These are phyloP conservation scores for Strigomonas galati DNA, from an alignment of 208 protist species.

Conservation along the genomic window DNA sequence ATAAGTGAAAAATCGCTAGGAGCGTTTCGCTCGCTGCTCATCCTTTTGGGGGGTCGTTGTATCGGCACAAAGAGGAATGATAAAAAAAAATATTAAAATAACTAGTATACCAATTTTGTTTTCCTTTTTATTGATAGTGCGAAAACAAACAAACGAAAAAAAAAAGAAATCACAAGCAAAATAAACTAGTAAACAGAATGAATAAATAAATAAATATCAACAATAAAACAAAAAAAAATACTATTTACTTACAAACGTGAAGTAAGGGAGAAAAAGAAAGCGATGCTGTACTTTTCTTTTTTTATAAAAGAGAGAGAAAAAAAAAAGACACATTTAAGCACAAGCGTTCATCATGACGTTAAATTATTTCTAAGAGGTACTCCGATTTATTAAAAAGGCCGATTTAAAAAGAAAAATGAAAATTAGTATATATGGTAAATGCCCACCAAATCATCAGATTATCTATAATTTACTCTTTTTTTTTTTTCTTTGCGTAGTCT, in stretches of 20 bases:
- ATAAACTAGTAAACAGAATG: not conserved
- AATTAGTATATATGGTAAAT: too few species aligned
- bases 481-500: too few species aligned
- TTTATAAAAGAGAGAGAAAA: constrained; percentile 14
- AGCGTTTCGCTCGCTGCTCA: too few species aligned
- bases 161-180: not conserved
- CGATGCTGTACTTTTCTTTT: not conserved
- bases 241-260: not conserved
- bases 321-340: constrained; percentile 12
- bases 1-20: too few species aligned
- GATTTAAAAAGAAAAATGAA: constrained; percentile 1
- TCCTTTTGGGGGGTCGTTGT: too few species aligned
- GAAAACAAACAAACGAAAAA: constrained; percentile 17
- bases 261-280: constrained; percentile 1
- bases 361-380: not conserved
- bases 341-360: not conserved
- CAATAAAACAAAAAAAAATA: constrained; percentile 1
- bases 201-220: constrained; percentile 2
- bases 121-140: constrained; percentile 8
- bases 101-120: too few species aligned
- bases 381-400: not conserved
- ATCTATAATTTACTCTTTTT: too few species aligned
- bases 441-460: too few species aligned
- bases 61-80: too few species aligned
- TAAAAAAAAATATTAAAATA: too few species aligned